Percentiles rank a stretch among this genome's conserved stretches.
Conservation (phyloP, 1,284 basidiomycete species). For the Tylopilus orsonianus region DNA sequence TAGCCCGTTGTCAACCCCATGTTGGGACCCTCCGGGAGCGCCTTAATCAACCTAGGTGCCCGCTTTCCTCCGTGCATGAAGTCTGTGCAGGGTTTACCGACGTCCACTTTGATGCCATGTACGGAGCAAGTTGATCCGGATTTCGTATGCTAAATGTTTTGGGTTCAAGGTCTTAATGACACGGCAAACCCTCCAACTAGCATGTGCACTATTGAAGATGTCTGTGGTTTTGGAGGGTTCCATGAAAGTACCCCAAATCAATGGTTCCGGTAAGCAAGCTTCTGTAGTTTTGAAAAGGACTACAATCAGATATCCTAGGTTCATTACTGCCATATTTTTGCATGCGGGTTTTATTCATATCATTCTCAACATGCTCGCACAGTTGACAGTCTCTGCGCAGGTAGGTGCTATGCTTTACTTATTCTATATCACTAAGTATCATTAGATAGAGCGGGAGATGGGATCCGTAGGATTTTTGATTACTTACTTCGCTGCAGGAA, state of each 20-base stretch:
- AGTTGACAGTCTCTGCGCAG: slow-evolving; percentile 77
- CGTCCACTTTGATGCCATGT: slow-evolving; percentile 67
- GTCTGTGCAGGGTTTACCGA: slow-evolving; percentile 57
- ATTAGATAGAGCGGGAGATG: slow-evolving; percentile 83
- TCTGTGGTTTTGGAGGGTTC: slow-evolving; percentile 91
- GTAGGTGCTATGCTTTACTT: slow-evolving; percentile 39
- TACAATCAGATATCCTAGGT: slow-evolving; percentile 44
- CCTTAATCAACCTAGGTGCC: slow-evolving; percentile 87
- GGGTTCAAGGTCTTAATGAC: slow-evolving; percentile 63
- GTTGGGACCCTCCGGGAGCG: slow-evolving; percentile 85
- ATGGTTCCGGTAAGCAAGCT: slow-evolving; percentile 65
- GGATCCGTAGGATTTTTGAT: slow-evolving; percentile 80
- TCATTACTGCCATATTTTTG: slow-evolving; percentile 85
- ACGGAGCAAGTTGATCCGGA: slow-evolving; percentile 22
- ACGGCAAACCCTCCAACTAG: slow-evolving; percentile 69
- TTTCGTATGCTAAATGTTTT: slow-evolving; percentile 7
- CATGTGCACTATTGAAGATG: slow-evolving; percentile 74
- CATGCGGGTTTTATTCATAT: slow-evolving; percentile 93
- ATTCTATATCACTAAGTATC: slow-evolving; percentile 2
- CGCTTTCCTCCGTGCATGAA: slow-evolving; percentile 94
- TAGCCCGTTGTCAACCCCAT: slow-evolving; percentile 86
- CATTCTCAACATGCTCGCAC: slow-evolving; percentile 86
- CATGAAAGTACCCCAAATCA: slow-evolving; percentile 72
- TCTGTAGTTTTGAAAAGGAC: not conserved
- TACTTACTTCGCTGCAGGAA: slow-evolving; percentile 86